Percentiles rank a stretch among this genome's conserved stretches.
Conservation (phyloP, 352 stramenopile genomes). For the Phytophthora syringae region DNA sequence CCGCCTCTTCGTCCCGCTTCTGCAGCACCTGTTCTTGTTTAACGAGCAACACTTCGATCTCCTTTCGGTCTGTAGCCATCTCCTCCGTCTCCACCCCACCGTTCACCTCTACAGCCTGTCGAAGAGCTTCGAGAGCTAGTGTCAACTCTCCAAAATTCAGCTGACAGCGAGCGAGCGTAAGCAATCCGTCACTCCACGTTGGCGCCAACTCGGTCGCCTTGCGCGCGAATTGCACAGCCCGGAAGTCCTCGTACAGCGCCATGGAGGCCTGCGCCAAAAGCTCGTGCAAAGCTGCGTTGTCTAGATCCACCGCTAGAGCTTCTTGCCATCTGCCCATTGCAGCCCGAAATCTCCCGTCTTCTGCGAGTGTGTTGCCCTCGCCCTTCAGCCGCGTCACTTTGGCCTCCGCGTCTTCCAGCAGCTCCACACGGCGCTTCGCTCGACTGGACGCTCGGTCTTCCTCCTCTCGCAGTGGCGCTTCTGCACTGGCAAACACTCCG, state of each 20-base stretch:
- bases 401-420: slow-evolving; percentile 61
- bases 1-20: slow-evolving; percentile 52
- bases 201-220: slow-evolving; percentile 62
- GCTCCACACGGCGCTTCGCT: slow-evolving; percentile 28
- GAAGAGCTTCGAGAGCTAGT: slow-evolving; percentile 56
- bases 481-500: slow-evolving; percentile 15
- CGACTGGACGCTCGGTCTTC: neutral
- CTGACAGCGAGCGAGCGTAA: slow-evolving; percentile 71
- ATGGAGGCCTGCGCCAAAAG: slow-evolving; percentile 77
- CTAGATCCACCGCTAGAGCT: slow-evolving; percentile 50
- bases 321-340: slow-evolving; percentile 78
- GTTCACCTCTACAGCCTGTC: slow-evolving; percentile 55
- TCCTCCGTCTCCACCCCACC: slow-evolving; percentile 45
- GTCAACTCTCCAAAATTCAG: slow-evolving; percentile 85
- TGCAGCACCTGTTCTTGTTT: slow-evolving; percentile 50
- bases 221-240: slow-evolving; percentile 71
- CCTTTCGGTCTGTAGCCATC: slow-evolving; percentile 49
- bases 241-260: slow-evolving; percentile 75
- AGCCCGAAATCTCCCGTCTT: slow-evolving; percentile 63
- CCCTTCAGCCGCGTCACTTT: slow-evolving; percentile 72
- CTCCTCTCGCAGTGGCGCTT: slow-evolving; percentile 10
- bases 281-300: slow-evolving; percentile 65
- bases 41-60: slow-evolving; percentile 50
- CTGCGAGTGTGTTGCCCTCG: slow-evolving; percentile 83
- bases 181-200: slow-evolving; percentile 70